Evolutionary conservation across 768 basidiomycete species (phyloP).

Genomic region (Neoboletus subvelutipes): DNA sequence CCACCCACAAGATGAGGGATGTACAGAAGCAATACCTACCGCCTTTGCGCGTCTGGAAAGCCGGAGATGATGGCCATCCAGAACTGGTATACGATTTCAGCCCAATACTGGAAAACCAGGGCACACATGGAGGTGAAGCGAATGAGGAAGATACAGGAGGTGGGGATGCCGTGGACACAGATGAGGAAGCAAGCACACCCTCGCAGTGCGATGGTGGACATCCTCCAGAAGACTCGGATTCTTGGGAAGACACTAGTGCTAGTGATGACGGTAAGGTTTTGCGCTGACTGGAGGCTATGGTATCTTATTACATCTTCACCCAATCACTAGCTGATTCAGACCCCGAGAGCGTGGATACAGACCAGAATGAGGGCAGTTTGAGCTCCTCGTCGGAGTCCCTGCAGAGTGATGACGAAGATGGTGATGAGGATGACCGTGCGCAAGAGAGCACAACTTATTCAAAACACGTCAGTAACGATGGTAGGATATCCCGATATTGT

Average conservation of each 20-base stretch:
- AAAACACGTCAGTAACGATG: not conserved
- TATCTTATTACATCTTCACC: not conserved
- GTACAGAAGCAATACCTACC: not conserved
- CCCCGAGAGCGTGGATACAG: not conserved
- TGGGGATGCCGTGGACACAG: not conserved
- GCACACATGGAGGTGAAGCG: not conserved
- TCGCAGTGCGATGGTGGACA: not conserved
- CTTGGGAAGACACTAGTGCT: not conserved
- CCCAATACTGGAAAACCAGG: not conserved
- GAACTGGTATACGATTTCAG: not conserved
- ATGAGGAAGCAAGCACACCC: not conserved
- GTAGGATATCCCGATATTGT: not conserved
- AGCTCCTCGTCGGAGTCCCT: not conserved
- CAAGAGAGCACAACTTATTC: not conserved
- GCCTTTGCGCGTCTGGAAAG: not conserved
- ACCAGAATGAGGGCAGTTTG: not conserved
- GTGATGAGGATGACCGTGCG: not conserved
- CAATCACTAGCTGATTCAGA: not conserved
- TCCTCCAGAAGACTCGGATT: constrained; percentile 1
- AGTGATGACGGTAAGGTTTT: not conserved
- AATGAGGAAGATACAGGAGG: not conserved
- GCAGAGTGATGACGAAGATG: not conserved
- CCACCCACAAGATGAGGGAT: not conserved
- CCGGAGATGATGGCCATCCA: not conserved
- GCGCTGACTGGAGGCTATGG: too few species aligned